Evolutionary conservation across 2,329 filamentous ascomycete genomes (phyloP), one percentile per base, ranked within the genome.

Genomic region (Diaporthe destruens): DNA sequence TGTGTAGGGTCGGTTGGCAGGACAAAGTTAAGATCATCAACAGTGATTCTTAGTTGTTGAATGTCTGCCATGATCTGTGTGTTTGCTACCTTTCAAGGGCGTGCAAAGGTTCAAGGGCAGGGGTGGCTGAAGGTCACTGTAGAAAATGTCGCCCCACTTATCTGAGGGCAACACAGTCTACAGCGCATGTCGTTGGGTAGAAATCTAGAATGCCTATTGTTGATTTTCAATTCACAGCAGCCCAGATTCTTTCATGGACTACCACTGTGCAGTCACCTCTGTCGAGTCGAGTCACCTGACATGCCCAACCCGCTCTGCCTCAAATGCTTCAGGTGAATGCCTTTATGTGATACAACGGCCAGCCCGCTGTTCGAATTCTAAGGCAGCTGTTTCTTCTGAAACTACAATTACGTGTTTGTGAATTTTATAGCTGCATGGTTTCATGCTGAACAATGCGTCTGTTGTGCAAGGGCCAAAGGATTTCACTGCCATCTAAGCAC

Each of bases 191-290:
- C 6, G 16, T 20, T 16, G 20, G 8, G 44, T 18, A n/a, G 18
- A n/a, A n/a, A 9, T n/a, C 20, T 3, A 11, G 1, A 49, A 8
- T n/a, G 0, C 2, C 20, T n/a, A 0, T 49, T 20, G 12, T 20
- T n/a, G 9, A 20, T 6, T 20, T 7, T 47, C 2, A 11, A 49
- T 49, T 2, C 4, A 49, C 4, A n/a, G 20, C 44, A n/a, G 2
- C 9, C 8, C 4, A 11, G n/a, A 8, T 49, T 49, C 2, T 20
- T 49, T 7, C 44, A 49, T 49, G 1, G 7, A 8, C 3, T 23
- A 49, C 9, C 44, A n/a, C 3, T n/a, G 11, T 11, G 20, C 8
- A 11, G 20, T 47, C 44, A 9, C 18, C 18, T 20, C 12, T 2
- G 11, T 12, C 29, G 2, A 55, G 11, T 12, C 29, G 2, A 55